Percentiles rank a stretch among this genome's conserved stretches.
Conservation (phyloP, 768 basidiomycete genomes). For the Calocera viscosa region DNA sequence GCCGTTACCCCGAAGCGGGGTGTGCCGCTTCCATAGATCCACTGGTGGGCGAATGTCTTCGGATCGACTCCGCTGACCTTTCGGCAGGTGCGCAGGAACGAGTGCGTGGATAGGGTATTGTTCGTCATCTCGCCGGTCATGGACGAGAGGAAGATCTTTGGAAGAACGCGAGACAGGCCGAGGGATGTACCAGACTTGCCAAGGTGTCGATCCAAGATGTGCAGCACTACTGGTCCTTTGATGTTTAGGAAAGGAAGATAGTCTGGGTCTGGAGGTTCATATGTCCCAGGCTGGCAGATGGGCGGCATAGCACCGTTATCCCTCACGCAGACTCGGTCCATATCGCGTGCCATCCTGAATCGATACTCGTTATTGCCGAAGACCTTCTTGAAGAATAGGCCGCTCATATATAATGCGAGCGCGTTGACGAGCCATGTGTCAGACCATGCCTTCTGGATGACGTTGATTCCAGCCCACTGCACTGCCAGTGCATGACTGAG, state of each 20-base stretch:
- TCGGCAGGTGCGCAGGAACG: constrained; percentile 80
- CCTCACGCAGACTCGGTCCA: constrained; percentile 77
- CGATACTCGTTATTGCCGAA: constrained; percentile 96
- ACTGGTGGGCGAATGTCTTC: constrained; percentile 89
- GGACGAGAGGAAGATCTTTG: constrained; percentile 87
- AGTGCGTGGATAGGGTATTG: constrained; percentile 76
- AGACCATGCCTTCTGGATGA: constrained; percentile 82
- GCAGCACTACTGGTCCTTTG: constrained; percentile 89
- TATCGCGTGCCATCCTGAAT: constrained; percentile 89
- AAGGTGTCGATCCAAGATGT: constrained; percentile 85
- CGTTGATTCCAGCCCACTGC: constrained; percentile 96
- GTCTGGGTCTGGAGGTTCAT: constrained; percentile 72
- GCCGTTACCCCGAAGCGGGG: constrained; percentile 83
- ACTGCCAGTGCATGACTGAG: constrained; percentile 81
- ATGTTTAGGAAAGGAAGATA: constrained; percentile 81
- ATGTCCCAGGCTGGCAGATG: constrained; percentile 76
- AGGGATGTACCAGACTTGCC: constrained; percentile 92
- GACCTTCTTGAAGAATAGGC: constrained; percentile 71
- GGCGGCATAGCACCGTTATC: constrained; percentile 86
- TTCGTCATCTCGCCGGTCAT: constrained; percentile 80
- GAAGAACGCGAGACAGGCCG: constrained; percentile 85
- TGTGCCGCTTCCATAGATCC: constrained; percentile 97
- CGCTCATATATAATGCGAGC: constrained; percentile 78
- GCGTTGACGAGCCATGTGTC: constrained; percentile 98
- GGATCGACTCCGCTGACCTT: constrained; percentile 89